Evolutionary conservation across 805 yeast genomes (phyloP).

Genomic region (Barnettozyma salicaria): DNA sequence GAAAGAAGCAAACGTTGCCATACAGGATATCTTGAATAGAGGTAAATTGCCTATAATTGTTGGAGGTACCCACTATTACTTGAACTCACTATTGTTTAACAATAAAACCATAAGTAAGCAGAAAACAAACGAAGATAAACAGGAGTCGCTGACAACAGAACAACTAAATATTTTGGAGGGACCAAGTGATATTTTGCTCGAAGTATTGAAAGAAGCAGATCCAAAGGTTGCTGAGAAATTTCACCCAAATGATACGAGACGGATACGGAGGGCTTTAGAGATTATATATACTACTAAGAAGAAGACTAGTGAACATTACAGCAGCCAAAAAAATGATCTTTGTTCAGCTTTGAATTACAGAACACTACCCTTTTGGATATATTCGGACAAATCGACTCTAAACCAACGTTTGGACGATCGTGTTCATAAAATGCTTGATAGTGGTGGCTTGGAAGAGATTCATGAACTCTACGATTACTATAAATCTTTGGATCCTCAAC

Average conservation of each 20-base stretch:
- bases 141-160: slow-evolving; percentile 24
- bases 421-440: slow-evolving; percentile 75
- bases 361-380: slow-evolving; percentile 77
- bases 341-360: slow-evolving; percentile 49
- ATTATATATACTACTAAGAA: slow-evolving; percentile 62
- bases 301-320: slow-evolving; percentile 66
- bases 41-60: slow-evolving; percentile 82
- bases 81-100: slow-evolving; percentile 68
- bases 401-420: slow-evolving; percentile 63
- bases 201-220: slow-evolving; percentile 47
- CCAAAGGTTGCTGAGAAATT: slow-evolving; percentile 72
- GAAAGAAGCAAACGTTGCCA: slow-evolving; percentile 55
- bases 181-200: slow-evolving; percentile 44
- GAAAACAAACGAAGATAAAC: slow-evolving; percentile 3
- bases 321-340: slow-evolving; percentile 44
- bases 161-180: slow-evolving; percentile 47
- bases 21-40: slow-evolving; percentile 56
- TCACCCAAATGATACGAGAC: slow-evolving; percentile 84
- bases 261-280: slow-evolving; percentile 76
- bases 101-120: slow-evolving; percentile 53
- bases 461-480: slow-evolving; percentile 48
- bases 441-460: slow-evolving; percentile 70
- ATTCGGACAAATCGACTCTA: slow-evolving; percentile 53
- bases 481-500: slow-evolving; percentile 28
- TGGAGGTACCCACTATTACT: slow-evolving; percentile 95